Evolutionary conservation across 306 rosid genomes (phyloP).

Genomic region (Parietaria judaica): DNA sequence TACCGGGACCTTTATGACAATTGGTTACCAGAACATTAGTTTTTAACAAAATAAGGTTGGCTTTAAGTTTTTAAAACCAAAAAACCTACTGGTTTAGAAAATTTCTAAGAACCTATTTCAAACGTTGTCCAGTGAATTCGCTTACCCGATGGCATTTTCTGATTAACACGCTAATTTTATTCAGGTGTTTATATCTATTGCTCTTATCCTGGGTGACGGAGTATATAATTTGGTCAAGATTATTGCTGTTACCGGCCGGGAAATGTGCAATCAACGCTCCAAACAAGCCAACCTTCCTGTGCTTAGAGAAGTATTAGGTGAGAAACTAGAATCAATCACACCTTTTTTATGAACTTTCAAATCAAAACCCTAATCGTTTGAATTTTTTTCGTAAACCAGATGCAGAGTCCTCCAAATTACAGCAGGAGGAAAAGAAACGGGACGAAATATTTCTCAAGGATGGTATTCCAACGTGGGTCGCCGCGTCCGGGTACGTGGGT

Average conservation of each 20-base stretch:
- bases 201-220: constrained; percentile 92
- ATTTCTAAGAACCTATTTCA: too few species aligned
- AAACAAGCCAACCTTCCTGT: constrained; percentile 52
- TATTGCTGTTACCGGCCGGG: constrained; percentile 51
- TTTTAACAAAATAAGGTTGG: too few species aligned
- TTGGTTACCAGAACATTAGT: too few species aligned
- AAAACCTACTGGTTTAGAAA: too few species aligned
- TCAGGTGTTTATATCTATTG: constrained; percentile 59
- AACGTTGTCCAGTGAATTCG: too few species aligned
- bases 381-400: constrained; percentile 35
- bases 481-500: constrained; percentile 75
- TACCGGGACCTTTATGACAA: too few species aligned
- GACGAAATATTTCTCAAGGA: constrained; percentile 72
- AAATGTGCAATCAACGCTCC: constrained; percentile 52
- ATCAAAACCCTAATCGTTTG: constrained; percentile 12
- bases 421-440: constrained; percentile 45
- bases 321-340: constrained; percentile 9
- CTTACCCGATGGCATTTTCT: background rate
- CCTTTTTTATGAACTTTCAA: too few species aligned
- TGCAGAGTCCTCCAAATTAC: constrained; percentile 35
- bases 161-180: constrained; percentile 10
- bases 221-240: constrained; percentile 73
- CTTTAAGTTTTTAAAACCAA: too few species aligned
- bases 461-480: constrained; percentile 75
- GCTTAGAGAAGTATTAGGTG: constrained; percentile 45